These are phyloP conservation scores for Aspergillus calidoustus DNA, from an alignment of 2,329 filamentous ascomycete species.

Conservation along the genomic window DNA sequence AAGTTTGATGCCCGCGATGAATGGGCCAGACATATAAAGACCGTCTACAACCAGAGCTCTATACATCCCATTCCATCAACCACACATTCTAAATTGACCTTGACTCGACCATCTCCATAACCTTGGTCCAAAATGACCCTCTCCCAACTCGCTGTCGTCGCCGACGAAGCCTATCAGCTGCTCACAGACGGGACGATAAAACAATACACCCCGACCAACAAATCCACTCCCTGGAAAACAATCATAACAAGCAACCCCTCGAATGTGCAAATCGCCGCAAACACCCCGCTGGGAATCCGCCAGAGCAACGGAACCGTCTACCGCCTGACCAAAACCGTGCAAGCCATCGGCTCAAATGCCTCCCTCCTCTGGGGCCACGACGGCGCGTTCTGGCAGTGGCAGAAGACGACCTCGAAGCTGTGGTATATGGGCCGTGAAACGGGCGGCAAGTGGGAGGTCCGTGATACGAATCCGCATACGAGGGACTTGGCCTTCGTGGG, in stretches of 20 bases:
- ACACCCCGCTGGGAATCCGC: not conserved
- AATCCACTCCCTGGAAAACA: not conserved
- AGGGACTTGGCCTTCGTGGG: not conserved
- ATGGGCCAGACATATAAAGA: not conserved
- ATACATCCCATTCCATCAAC: not conserved
- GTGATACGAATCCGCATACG: constrained; percentile 1
- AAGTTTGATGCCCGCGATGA: not conserved
- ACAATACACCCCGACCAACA: not conserved
- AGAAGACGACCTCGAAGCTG: not conserved
- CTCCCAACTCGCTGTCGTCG: constrained; percentile 6
- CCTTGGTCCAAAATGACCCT: not conserved
- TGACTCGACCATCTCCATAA: not conserved
- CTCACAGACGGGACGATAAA: constrained; percentile 3
- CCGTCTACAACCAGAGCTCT: not conserved
- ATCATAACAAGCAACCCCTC: not conserved
- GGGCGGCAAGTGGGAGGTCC: not conserved
- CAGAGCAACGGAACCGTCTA: not conserved
- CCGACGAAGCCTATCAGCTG: not conserved
- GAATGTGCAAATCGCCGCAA: constrained; percentile 3
- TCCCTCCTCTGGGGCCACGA: constrained; percentile 1
- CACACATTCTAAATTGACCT: not conserved
- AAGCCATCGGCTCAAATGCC: not conserved
- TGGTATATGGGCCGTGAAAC: constrained; percentile 6
- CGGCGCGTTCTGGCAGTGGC: constrained; percentile 3
- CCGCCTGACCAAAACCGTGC: not conserved